Base-by-base conservation (phyloP, 306 rosid species). In the Vigna reflexopilosa region DNA sequence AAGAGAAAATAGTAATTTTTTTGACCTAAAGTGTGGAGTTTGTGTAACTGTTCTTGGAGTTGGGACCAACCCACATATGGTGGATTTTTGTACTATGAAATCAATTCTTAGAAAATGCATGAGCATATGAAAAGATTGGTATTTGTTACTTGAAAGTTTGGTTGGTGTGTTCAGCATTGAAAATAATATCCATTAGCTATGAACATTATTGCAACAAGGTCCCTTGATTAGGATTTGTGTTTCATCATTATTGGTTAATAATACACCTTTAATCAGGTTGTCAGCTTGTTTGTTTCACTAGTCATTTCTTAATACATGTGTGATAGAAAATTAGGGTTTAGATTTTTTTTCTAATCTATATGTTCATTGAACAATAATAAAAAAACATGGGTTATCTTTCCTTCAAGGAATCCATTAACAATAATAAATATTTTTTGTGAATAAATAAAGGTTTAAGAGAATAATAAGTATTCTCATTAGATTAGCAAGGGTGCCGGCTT, bases 261-360 rank as follows among this genome's bases (percentile, higher is more conserved):
- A 76, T 77, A 45, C 56, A 65, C 85, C 52, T 75, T 40, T 78
- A 73, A 76, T 70, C 77, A 6, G 83, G 90, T 82, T 75, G 91
- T 86, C 88, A 77, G 76, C 67, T 50, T 64, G 85, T 86, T 68
- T 81, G 72, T 48, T 75, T 75, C 80, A 75, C 49, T 3, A 0
- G 70, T 69, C 77, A 58, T 40, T 19, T 32, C 72, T 55, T 67
- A 2, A 32, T 40, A 24, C 11, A n/a, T 68, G 9, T 51, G 78
- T 45, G 50, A 12, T 42, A 2, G 0, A 42, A 42, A 45, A 70
- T 77, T 67, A 44, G 69, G 63, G 38, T 47, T 63, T 71, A 42
- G 57, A 16, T 61, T 70, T 30, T 30, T 28, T 30, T 30, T 62
- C 38, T 14, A 14, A 54, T 30, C 59, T 38, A 51, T 19, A 40